Conservation (phyloP, 768 basidiomycete genomes). For the Myochromella boudieri region DNA sequence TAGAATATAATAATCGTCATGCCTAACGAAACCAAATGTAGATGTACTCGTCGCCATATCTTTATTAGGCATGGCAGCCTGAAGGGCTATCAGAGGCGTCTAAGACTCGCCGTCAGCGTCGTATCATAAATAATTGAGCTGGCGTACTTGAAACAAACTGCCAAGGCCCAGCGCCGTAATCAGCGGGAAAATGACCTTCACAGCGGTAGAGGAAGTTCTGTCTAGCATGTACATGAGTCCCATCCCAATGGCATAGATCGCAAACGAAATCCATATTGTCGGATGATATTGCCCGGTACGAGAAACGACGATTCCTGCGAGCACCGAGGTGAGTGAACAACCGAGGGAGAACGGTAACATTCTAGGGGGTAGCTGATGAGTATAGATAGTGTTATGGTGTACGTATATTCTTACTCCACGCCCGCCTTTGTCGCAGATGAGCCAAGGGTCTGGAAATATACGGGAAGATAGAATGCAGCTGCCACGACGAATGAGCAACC, state of each 20-base stretch:
- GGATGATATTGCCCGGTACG: slow-evolving; percentile 57
- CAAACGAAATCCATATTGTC: slow-evolving; percentile 63
- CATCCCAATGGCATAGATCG: slow-evolving; percentile 58
- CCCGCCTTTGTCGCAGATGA: slow-evolving; percentile 71
- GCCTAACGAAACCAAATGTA: slow-evolving; percentile 71
- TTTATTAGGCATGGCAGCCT: slow-evolving; percentile 84
- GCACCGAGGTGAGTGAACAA: slow-evolving; percentile 48
- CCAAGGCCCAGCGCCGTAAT: slow-evolving; percentile 68
- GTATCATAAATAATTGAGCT: too few species aligned
- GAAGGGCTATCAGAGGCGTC: slow-evolving; percentile 70
- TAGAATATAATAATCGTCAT: slow-evolving; percentile 16
- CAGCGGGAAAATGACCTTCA: slow-evolving; percentile 63
- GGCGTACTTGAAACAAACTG: slow-evolving; percentile 55
- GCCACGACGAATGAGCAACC: not conserved
- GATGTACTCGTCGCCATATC: slow-evolving; percentile 84
- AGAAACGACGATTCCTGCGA: slow-evolving; percentile 58
- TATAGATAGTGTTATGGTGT: not conserved
- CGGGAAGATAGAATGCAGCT: slow-evolving; percentile 68
- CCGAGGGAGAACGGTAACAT: slow-evolving; percentile 78
- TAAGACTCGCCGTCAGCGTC: slow-evolving; percentile 27
- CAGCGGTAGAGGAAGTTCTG: slow-evolving; percentile 53
- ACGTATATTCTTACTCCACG: slow-evolving; percentile 46
- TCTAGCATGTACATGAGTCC: slow-evolving; percentile 74
- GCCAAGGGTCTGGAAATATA: slow-evolving; percentile 79
- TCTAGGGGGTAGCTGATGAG: slow-evolving; percentile 32